Evolutionary conservation across 1,284 basidiomycete genomes (phyloP).

Genomic region (Polyporus tsugae): DNA sequence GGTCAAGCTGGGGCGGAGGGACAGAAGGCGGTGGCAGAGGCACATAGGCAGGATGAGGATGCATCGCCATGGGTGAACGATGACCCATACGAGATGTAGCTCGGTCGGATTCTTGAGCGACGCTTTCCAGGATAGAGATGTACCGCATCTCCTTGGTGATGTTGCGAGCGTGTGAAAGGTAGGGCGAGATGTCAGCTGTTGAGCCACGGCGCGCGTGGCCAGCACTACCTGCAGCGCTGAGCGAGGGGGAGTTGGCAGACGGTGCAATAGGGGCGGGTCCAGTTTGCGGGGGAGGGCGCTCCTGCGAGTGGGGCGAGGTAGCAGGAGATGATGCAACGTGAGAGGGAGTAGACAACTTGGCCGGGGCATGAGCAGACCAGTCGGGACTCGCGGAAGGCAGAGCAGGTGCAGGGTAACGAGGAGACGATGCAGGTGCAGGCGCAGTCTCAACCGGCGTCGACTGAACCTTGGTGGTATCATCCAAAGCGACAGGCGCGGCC

Average conservation of each 20-base stretch:
- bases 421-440: conserved; percentile 19
- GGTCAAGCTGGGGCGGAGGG: conserved; percentile 28
- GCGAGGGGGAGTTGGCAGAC: conserved; percentile 16
- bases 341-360: conserved; percentile 15
- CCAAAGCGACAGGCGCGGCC: conserved; percentile 27
- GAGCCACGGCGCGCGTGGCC: conserved; percentile 36
- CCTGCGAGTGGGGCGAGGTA: conserved; percentile 10
- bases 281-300: conserved; percentile 2
- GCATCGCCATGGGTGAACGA: conserved; percentile 32
- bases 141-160: conserved; percentile 73
- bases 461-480: conserved; percentile 18
- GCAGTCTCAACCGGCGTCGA: conserved; percentile 8
- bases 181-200: conserved; percentile 64
- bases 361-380: conserved; percentile 23
- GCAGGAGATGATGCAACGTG: conserved; percentile 16
- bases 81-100: conserved; percentile 58
- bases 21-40: conserved; percentile 32
- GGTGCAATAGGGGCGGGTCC: neutral
- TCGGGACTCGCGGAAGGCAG: conserved; percentile 22
- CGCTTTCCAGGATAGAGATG: conserved; percentile 75
- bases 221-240: conserved; percentile 10
- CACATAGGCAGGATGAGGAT: conserved; percentile 17
- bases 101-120: conserved; percentile 74
- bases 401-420: conserved; percentile 11
- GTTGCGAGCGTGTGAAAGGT: conserved; percentile 60